Conservation (phyloP, 208 protist species). For the Novymonas esmeraldas region DNA sequence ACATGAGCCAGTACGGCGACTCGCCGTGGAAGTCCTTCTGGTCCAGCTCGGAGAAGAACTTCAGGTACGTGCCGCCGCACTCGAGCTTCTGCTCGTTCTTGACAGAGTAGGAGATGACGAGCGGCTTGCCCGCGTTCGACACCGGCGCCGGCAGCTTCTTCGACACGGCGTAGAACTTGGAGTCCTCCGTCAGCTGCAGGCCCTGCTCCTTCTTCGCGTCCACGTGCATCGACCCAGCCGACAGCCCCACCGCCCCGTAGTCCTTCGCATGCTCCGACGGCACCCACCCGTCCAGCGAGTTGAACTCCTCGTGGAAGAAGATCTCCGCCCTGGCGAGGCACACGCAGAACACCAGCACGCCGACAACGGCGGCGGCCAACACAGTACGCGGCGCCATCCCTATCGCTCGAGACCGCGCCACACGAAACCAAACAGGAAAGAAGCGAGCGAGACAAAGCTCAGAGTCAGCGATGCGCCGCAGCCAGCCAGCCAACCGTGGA, state of each 20-base stretch:
- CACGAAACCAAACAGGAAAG: neutral
- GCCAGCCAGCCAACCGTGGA: too few species aligned
- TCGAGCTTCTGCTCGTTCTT: conserved; percentile 91
- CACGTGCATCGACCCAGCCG: conserved; percentile 54
- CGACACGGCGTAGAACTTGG: conserved; percentile 89
- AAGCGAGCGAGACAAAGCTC: conserved; percentile 3
- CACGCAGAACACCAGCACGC: conserved; percentile 30
- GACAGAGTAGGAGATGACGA: conserved; percentile 93
- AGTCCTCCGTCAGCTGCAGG: conserved; percentile 86
- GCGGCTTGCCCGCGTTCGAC: conserved; percentile 82
- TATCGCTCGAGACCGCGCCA: neutral
- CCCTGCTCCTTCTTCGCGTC: conserved; percentile 79
- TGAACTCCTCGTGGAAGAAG: conserved; percentile 80
- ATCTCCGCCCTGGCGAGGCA: conserved; percentile 43
- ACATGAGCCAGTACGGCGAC: conserved; percentile 95
- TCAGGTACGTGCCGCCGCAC: conserved; percentile 95
- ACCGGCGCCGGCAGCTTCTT: conserved; percentile 71
- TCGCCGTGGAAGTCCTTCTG: conserved; percentile 86
- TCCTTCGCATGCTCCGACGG: conserved; percentile 48
- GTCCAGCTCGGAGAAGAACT: conserved; percentile 87
- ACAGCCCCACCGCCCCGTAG: conserved; percentile 68
- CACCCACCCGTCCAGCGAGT: conserved; percentile 65
- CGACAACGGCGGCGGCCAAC: conserved; percentile 20
- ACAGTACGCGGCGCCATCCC: conserved; percentile 7
- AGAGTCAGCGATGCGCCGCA: too few species aligned